Conservation (phyloP, 805 yeast species). For the Kodamaea kaohsiungensis region DNA sequence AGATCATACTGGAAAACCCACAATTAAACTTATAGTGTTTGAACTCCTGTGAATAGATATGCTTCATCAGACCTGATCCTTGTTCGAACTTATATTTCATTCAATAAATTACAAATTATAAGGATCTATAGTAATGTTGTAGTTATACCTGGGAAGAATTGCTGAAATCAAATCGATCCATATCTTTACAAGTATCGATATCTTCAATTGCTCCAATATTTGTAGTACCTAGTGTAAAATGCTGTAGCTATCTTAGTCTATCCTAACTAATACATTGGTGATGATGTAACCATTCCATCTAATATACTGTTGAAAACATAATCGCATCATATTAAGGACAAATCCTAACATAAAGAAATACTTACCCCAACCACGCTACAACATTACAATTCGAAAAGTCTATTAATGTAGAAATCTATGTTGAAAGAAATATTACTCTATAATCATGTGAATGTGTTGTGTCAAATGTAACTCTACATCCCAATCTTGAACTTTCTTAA, state of each 20-base stretch:
- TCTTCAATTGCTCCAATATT: too few species aligned
- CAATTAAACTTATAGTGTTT: not conserved
- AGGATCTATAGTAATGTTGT: not conserved
- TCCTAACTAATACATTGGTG: too few species aligned
- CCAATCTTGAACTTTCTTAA: slow-evolving; percentile 56
- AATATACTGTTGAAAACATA: too few species aligned
- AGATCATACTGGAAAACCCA: not conserved
- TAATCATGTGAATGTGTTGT: not conserved
- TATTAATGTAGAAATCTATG: slow-evolving; percentile 3
- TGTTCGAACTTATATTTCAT: not conserved
- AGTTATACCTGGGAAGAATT: too few species aligned
- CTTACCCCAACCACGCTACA: too few species aligned
- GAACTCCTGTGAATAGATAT: not conserved
- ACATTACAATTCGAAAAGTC: not conserved
- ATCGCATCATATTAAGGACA: too few species aligned
- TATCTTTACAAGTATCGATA: too few species aligned
- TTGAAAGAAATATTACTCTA: not conserved
- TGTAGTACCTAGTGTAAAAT: too few species aligned
- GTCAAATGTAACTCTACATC: slow-evolving; percentile 25
- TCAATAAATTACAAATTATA: not conserved
- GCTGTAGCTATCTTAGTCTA: too few species aligned
- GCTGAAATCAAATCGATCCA: too few species aligned
- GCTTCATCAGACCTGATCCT: not conserved
- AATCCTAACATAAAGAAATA: too few species aligned
- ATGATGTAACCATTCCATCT: too few species aligned